Evolutionary conservation across 768 basidiomycete genomes (phyloP).

Genomic region (Bullera alba): DNA sequence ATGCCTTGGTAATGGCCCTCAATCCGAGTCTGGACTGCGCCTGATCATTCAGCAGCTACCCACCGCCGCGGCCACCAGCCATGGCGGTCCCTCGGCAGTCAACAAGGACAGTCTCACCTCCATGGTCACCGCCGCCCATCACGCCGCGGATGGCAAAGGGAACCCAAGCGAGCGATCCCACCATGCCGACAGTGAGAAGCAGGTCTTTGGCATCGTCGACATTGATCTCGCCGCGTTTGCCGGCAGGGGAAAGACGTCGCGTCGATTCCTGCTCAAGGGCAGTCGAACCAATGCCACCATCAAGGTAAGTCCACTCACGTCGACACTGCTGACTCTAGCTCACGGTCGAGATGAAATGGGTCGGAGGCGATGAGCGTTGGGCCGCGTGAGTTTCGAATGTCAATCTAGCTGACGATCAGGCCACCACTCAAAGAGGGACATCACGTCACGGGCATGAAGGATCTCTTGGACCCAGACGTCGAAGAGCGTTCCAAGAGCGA

Average conservation of each 20-base stretch:
- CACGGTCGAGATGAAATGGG: constrained; percentile 28
- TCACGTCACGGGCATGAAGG: constrained; percentile 26
- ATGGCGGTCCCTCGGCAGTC: constrained; percentile 2
- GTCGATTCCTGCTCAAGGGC: constrained; percentile 28
- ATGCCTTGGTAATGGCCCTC: constrained; percentile 23
- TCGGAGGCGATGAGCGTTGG: constrained; percentile 30
- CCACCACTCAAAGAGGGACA: constrained; percentile 35
- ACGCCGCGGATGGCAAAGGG: background rate
- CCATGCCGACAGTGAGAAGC: constrained; percentile 2
- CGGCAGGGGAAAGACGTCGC: constrained; percentile 22
- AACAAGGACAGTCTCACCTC: background rate
- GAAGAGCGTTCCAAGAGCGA: constrained; percentile 14
- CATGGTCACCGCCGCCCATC: constrained; percentile 3
- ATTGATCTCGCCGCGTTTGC: constrained; percentile 37
- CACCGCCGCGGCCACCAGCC: background rate
- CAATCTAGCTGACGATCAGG: constrained; percentile 10
- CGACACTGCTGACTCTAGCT: constrained; percentile 4
- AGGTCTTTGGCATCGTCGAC: constrained; percentile 26
- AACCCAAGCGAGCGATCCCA: constrained; percentile 9
- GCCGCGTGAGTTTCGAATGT: constrained; percentile 24
- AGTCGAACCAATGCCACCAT: constrained; percentile 36
- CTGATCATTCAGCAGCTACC: constrained; percentile 22
- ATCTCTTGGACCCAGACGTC: constrained; percentile 19
- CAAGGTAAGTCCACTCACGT: constrained; percentile 7
- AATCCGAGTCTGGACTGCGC: constrained; percentile 22